A percentile compares a stretch with the other conserved stretches of the same genome.
These are phyloP conservation scores for Alternaria metachromatica DNA, from an alignment of 2,329 filamentous ascomycete genomes.

Conservation along the genomic window DNA sequence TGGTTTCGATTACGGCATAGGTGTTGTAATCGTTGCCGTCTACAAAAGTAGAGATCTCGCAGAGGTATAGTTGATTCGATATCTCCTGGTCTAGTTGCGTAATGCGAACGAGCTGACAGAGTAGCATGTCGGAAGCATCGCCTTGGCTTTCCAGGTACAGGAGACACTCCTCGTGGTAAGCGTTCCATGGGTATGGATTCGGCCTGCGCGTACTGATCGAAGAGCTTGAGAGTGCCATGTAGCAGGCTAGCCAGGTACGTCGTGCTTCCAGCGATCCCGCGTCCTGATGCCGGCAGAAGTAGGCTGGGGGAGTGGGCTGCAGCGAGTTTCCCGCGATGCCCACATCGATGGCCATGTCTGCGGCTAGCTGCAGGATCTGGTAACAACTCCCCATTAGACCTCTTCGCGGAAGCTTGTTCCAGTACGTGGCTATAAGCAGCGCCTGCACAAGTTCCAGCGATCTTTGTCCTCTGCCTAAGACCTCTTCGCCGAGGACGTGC, in stretches of 20 bases:
- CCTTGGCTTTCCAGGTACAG: constrained; percentile 25
- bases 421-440: constrained; percentile 31
- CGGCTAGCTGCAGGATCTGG: constrained; percentile 35
- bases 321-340: constrained; percentile 32
- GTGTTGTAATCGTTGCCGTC: constrained; percentile 30
- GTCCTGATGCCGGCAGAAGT: constrained; percentile 29
- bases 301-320: constrained; percentile 32
- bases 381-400: constrained; percentile 32
- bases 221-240: constrained; percentile 27
- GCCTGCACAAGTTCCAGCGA: constrained; percentile 39
- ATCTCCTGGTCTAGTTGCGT: constrained; percentile 28
- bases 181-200: constrained; percentile 30
- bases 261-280: constrained; percentile 30
- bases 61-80: constrained; percentile 26
- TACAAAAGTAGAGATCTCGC: constrained; percentile 24
- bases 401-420: constrained; percentile 28
- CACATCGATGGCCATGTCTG: constrained; percentile 39
- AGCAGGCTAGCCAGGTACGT: constrained; percentile 41
- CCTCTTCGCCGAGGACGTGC: constrained; percentile 28
- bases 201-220: constrained; percentile 29
- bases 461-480: constrained; percentile 31
- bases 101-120: constrained; percentile 36
- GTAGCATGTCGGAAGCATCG: constrained; percentile 24
- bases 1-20: constrained; percentile 17
- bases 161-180: constrained; percentile 31